A percentile compares a stretch with the other conserved stretches of the same genome.
These are phyloP conservation scores for Mycena indigotica DNA, from an alignment of 768 basidiomycete species.

Conservation along the genomic window DNA sequence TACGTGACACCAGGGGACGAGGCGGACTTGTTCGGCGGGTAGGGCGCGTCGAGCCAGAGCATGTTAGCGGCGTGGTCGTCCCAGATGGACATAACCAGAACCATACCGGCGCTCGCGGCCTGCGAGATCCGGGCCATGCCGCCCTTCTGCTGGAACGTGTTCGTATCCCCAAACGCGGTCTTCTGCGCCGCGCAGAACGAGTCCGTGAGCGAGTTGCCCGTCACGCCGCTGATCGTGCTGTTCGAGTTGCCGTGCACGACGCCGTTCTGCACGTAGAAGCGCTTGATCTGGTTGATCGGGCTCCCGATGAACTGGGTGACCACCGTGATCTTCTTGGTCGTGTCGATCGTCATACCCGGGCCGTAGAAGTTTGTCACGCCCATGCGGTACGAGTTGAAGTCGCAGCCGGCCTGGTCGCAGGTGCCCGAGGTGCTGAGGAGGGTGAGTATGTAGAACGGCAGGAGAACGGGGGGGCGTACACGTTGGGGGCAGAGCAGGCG, in stretches of 20 bases:
- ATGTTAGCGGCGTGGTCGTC: constrained; percentile 31
- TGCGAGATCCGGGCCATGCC: constrained; percentile 28
- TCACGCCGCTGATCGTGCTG: constrained; percentile 38
- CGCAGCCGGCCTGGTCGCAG: constrained; percentile 49
- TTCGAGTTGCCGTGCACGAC: constrained; percentile 43
- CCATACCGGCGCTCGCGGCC: constrained; percentile 32
- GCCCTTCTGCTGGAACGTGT: constrained; percentile 37
- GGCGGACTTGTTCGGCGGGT: constrained; percentile 14
- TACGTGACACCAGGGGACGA: constrained; percentile 15
- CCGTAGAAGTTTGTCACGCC: constrained; percentile 45
- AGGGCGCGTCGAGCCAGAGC: constrained; percentile 44
- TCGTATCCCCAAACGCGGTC: constrained; percentile 40
- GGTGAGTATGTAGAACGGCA: not conserved
- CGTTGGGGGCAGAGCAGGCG: constrained; percentile 28
- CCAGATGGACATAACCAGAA: constrained; percentile 40
- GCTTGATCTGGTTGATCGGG: constrained; percentile 44
- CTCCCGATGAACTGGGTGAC: constrained; percentile 36
- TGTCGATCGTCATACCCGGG: constrained; percentile 42
- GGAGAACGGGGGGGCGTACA: constrained; percentile 3
- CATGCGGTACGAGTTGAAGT: constrained; percentile 52
- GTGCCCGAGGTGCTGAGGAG: constrained; percentile 35
- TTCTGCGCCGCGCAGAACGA: constrained; percentile 39
- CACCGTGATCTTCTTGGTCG: constrained; percentile 42
- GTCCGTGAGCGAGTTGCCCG: constrained; percentile 41
- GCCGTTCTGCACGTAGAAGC: constrained; percentile 47